Percentiles rank a stretch among this genome's conserved stretches.
Evolutionary conservation across 108 stramenopile species (phyloP).

Genomic region (Skeletonema menzelii): DNA sequence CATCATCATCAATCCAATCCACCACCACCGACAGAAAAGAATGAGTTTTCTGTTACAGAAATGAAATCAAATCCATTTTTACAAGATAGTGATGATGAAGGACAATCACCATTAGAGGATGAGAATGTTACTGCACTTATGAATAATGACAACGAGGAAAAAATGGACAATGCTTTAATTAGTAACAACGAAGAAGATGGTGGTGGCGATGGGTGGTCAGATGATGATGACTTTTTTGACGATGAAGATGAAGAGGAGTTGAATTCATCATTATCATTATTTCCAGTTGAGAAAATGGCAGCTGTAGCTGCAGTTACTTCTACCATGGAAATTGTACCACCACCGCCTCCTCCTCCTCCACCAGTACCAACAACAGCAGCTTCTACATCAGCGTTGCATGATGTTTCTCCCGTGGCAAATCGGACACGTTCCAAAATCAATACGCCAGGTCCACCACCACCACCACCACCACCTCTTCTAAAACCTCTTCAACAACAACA

Average conservation of each 20-base stretch:
- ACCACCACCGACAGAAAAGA: not conserved
- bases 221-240: constrained; percentile 38
- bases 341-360: constrained; percentile 9
- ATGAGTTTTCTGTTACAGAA: not conserved
- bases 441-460: no score
- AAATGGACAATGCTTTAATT: not conserved
- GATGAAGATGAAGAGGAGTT: constrained; percentile 8
- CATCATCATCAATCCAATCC: not conserved
- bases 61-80: not conserved
- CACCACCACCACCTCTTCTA: no score
- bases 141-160: not conserved
- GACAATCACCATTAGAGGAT: not conserved
- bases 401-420: no score
- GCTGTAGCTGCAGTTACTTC: not conserved
- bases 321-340: not conserved
- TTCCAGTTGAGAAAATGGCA: not conserved
- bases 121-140: not conserved
- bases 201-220: constrained; percentile 27
- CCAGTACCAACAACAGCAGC: no score
- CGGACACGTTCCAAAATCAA: no score
- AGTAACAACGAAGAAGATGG: not conserved
- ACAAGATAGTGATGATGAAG: not conserved
- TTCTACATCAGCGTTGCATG: no score
- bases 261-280: not conserved
- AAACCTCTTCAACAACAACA: no score